Conservation (phyloP, 371 early-diverging fungal genomes). For the Dichotomocladium elegans region DNA sequence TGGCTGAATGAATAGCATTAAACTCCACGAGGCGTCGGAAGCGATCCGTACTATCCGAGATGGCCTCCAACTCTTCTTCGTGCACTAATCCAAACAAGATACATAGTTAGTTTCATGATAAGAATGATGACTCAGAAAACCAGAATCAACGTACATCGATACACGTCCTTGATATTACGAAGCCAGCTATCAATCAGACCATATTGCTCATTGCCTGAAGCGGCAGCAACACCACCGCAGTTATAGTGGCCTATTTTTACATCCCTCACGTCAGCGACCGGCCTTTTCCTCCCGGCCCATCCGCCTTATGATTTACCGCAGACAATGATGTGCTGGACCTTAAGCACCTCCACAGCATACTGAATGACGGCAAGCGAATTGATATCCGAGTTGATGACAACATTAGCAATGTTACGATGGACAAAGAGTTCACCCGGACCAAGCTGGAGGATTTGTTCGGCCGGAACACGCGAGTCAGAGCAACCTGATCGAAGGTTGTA, state of each 20-base stretch:
- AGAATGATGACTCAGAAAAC: background rate
- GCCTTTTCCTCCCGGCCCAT: too few species aligned
- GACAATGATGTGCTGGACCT: conserved; percentile 90
- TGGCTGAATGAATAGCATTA: conserved; percentile 74
- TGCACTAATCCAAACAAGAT: conserved; percentile 26
- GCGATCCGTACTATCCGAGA: conserved; percentile 35
- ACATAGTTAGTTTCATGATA: background rate
- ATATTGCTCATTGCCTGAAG: conserved; percentile 56
- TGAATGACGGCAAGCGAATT: conserved; percentile 85
- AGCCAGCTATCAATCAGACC: conserved; percentile 89
- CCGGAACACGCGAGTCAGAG: conserved; percentile 88
- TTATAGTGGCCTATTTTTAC: conserved; percentile 78
- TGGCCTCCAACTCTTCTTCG: conserved; percentile 40
- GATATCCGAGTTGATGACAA: conserved; percentile 74
- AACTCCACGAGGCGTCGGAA: conserved; percentile 62
- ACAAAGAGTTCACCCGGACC: conserved; percentile 91
- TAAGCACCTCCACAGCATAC: conserved; percentile 88
- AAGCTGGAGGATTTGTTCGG: conserved; percentile 56
- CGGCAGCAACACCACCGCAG: conserved; percentile 86
- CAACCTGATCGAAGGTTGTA: conserved; percentile 58
- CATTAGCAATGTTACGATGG: conserved; percentile 95
- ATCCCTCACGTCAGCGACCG: background rate
- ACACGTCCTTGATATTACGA: conserved; percentile 73
- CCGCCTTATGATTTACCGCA: too few species aligned
- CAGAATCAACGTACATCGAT: conserved; percentile 37